Conservation (phyloP, 2,329 filamentous ascomycete genomes). For the Penicillium brevicompactum region DNA sequence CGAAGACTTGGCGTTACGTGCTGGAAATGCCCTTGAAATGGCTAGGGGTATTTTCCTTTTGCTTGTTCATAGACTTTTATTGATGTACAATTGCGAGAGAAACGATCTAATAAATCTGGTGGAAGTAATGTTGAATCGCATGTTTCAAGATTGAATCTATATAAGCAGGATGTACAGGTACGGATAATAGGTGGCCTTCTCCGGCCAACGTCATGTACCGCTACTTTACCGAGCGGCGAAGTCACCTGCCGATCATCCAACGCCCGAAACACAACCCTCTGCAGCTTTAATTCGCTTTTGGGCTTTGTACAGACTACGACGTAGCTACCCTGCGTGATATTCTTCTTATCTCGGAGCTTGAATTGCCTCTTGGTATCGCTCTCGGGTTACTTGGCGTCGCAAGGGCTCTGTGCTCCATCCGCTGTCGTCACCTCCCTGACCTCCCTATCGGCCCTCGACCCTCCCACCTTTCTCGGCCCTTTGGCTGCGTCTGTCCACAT, state of each 20-base stretch:
- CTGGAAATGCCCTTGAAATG: background rate
- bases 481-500: background rate
- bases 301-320: background rate
- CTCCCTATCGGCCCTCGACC: conserved; percentile 20
- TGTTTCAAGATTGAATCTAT: background rate
- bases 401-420: conserved; percentile 11
- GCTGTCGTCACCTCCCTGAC: conserved; percentile 23
- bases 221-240: conserved; percentile 25
- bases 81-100: conserved; percentile 11
- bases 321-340: background rate
- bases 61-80: conserved; percentile 18
- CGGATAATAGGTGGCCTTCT: conserved; percentile 1
- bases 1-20: conserved; percentile 16
- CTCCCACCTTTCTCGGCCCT: conserved; percentile 5
- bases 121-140: background rate
- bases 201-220: conserved; percentile 21
- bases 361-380: background rate
- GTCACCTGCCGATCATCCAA: conserved; percentile 25
- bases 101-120: conserved; percentile 8
- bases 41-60: background rate
- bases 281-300: background rate
- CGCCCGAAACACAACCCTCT: conserved; percentile 11
- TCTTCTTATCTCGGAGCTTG: background rate
- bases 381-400: background rate
- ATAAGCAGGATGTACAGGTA: conserved; percentile 8